Conservation (phyloP, 345 rosid species). For the Punica granatum region DNA sequence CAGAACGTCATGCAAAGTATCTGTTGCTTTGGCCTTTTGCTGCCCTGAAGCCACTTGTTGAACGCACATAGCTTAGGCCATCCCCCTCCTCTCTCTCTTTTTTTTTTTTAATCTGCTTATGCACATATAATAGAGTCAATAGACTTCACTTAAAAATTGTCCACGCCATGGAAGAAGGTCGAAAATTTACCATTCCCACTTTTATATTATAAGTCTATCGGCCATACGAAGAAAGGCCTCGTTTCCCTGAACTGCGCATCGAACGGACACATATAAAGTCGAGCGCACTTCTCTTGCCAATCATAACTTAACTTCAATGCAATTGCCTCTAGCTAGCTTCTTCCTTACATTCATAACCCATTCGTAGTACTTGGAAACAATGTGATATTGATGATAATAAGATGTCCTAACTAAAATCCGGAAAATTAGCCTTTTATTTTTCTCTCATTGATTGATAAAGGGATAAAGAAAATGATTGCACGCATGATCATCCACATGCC, state of each 20-base stretch:
- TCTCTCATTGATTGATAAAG: background rate
- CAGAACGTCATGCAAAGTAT: background rate
- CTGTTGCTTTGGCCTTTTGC: slow-evolving; percentile 10
- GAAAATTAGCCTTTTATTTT: background rate
- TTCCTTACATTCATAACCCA: too few species aligned
- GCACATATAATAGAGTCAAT: background rate
- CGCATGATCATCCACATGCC: slow-evolving; percentile 1
- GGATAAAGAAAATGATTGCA: background rate
- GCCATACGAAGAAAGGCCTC: too few species aligned
- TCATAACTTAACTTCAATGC: too few species aligned
- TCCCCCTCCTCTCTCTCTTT: background rate
- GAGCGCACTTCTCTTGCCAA: too few species aligned
- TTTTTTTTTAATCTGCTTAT: background rate
- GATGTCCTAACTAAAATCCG: background rate
- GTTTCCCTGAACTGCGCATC: too few species aligned
- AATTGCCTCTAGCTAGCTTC: too few species aligned
- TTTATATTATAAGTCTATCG: too few species aligned
- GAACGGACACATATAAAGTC: too few species aligned
- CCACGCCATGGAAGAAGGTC: too few species aligned
- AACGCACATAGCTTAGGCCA: background rate
- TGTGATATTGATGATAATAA: background rate
- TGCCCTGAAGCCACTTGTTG: slow-evolving; percentile 19
- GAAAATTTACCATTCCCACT: too few species aligned
- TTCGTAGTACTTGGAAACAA: too few species aligned
- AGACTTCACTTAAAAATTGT: too few species aligned